Base-by-base conservation (phyloP, 2,329 filamentous ascomycete genomes). In the Acrocalymma vagum region DNA sequence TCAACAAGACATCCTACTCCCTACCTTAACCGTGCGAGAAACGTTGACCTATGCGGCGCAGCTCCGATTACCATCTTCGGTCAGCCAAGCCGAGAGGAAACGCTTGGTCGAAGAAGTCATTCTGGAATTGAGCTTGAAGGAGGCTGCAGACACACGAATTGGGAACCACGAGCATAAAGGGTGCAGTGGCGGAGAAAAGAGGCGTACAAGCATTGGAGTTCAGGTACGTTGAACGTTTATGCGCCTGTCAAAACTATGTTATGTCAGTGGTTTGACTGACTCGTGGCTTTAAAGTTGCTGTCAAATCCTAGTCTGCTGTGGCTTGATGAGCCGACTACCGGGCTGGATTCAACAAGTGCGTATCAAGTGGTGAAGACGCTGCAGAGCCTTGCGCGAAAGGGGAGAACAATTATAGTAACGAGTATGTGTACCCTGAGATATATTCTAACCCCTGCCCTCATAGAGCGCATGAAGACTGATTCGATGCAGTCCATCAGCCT, bases 161-260 rank as follows among this genome's bases (percentile, higher is more conserved):
- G 88, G 88, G 1, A 86, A 84, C 53, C 81, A 79, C 40, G 79
- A 81, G 34, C 85, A 90, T 55, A 85, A 87, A 29, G 88, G 87
- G 0, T 91, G 88, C 57, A 90, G 86, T 29, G 88, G 88, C 0
- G 88, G 88, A 3, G 88, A 92, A 65, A 91, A 90, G 72, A 77
- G 88, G 47, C 75, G 88, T 21, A 86, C 86, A 0, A 90, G 86
- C 48, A 88, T 92, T 31, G 88, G 87, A 3, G 87, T 92, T 4
- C 88, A 91, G 66, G 58, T 59, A 36, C 5, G 43, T 29, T 11
- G 22, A 26, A n/a, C n/a, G n/a, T n/a, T n/a, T n/a, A n/a, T n/a
- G n/a, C n/a, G n/a, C n/a, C n/a, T n/a, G 15, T 10, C 2, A 11
- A 2, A 18, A n/a, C 17, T 23, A 7, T 21, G 2, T 29, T 10